Conservation (phyloP, 129 eudicot genomes). For the Cynara cardunculus region DNA sequence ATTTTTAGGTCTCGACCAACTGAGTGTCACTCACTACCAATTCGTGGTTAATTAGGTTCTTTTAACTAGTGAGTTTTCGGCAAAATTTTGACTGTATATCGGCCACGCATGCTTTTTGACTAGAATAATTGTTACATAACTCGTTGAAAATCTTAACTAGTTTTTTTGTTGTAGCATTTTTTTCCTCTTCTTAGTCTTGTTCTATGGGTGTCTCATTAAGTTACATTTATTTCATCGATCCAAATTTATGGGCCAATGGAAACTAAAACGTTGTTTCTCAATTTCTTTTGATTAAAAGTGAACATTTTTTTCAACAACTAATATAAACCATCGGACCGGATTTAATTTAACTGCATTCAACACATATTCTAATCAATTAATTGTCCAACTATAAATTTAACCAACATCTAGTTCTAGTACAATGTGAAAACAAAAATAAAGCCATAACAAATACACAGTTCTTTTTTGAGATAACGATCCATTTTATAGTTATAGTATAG, state of each 20-base stretch:
- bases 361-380: neutral
- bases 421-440: no score
- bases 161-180: no score
- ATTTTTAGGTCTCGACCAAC: neutral
- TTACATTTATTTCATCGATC: neutral
- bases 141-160: no score
- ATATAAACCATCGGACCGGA: no score
- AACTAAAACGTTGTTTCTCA: neutral
- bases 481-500: no score
- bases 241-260: no score
- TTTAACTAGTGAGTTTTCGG: neutral
- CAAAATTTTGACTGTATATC: neutral
- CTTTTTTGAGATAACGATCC: no score
- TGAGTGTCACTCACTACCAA: neutral
- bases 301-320: no score
- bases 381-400: neutral
- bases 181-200: no score
- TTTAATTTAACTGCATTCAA: neutral
- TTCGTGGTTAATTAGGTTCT: neutral
- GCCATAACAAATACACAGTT: neutral
- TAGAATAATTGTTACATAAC: neutral
- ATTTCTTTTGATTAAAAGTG: neutral
- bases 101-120: neutral
- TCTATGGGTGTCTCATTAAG: neutral
- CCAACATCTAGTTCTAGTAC: neutral